phyloP scores from a whole-genome alignment of 2,329 filamentous ascomycete genomes.

The Penicillium occitanis region DNA sequence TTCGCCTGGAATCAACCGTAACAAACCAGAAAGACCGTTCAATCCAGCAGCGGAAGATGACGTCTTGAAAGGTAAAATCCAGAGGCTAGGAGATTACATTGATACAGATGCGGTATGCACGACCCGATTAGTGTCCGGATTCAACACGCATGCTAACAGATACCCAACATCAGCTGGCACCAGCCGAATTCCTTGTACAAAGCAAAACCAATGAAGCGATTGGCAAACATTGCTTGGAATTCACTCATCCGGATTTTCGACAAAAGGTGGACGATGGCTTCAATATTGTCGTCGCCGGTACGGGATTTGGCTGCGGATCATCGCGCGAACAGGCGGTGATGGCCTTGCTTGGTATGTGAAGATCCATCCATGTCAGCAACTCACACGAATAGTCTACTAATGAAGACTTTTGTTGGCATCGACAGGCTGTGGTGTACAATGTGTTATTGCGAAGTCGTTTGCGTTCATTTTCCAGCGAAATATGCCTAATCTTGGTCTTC shows the following conservation, averaged over 20 bases:
- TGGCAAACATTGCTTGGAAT: constrained; percentile 43
- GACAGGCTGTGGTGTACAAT: constrained; percentile 37
- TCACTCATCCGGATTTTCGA: constrained; percentile 45
- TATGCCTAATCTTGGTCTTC: constrained; percentile 47
- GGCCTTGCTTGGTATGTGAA: constrained; percentile 37
- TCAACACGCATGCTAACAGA: not conserved
- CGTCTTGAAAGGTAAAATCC: constrained; percentile 38
- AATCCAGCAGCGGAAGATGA: not conserved
- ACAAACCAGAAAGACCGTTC: not conserved
- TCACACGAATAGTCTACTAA: not conserved
- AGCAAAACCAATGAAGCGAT: constrained; percentile 34
- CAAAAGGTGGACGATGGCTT: constrained; percentile 36
- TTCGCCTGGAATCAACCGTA: not conserved
- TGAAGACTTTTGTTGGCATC: not conserved
- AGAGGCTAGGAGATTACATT: constrained; percentile 47
- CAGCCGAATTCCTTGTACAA: constrained; percentile 39
- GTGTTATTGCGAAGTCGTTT: constrained; percentile 48
- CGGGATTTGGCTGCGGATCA: constrained; percentile 50
- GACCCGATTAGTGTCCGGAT: not conserved
- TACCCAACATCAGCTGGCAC: constrained; percentile 37
- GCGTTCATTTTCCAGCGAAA: constrained; percentile 51
- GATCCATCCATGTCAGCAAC: not conserved
- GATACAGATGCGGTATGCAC: constrained; percentile 41
- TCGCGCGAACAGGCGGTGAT: constrained; percentile 48
- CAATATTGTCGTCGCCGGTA: constrained; percentile 48